Percentiles rank a stretch among this genome's conserved stretches.
phyloP scores from a whole-genome alignment of 352 stramenopile genomes.

The Phytopythium delawarense region DNA sequence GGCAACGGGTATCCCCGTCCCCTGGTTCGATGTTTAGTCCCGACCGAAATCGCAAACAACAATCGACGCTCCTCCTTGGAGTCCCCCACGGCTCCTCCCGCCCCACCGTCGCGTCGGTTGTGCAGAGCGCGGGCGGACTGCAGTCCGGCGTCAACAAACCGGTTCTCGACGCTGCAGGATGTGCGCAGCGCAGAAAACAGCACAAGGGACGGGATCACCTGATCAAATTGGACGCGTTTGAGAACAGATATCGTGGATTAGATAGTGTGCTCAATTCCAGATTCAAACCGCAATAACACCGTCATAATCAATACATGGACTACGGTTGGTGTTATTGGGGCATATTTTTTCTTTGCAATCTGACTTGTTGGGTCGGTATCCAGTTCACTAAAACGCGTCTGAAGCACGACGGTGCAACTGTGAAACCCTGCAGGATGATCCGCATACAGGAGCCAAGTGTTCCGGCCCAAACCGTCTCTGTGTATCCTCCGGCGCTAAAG shows the following conservation, averaged over 20 bases:
- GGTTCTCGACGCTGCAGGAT: background rate
- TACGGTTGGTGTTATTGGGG: too few species aligned
- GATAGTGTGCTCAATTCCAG: too few species aligned
- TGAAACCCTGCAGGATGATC: too few species aligned
- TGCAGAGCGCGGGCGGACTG: background rate
- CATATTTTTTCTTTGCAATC: too few species aligned
- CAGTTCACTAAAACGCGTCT: too few species aligned
- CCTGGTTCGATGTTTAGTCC: constrained; percentile 3
- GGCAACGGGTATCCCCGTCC: constrained; percentile 1
- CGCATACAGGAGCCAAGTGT: background rate
- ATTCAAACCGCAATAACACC: too few species aligned
- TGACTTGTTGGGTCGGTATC: too few species aligned
- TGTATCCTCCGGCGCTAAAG: constrained; percentile 5
- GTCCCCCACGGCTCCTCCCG: background rate
- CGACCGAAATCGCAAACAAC: background rate
- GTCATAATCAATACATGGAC: too few species aligned
- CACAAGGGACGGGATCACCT: background rate
- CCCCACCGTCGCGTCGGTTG: background rate
- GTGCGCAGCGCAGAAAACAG: background rate
- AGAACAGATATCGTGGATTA: too few species aligned
- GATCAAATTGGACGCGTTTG: background rate
- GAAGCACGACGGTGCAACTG: too few species aligned
- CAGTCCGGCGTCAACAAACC: constrained; percentile 7
- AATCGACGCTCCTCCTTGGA: background rate
- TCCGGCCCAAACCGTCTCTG: background rate